Evolutionary conservation across 2,329 filamentous ascomycete genomes (phyloP), one percentile per base, ranked within the genome.

Genomic region (Zasmidium citrigriseum): DNA sequence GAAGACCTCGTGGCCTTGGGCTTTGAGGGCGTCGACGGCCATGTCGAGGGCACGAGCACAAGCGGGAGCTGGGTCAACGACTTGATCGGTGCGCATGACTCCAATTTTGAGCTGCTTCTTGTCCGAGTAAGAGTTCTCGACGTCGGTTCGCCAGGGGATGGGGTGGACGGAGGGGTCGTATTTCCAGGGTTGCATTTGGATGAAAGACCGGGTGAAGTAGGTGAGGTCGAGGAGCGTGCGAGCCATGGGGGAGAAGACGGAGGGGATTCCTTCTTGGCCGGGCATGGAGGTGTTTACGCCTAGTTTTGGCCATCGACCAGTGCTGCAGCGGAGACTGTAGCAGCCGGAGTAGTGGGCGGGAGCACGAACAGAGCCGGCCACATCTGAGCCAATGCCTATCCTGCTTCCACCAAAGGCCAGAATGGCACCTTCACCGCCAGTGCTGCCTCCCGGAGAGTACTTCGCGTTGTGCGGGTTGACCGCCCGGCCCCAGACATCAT

Each of bases 231-330:
- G 84, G 58, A 96, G 76, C 0, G 92, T 96, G 54, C 92, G 84
- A 2, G 93, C 86, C 93, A 98, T 97, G 4, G 93, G 93, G 58
- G 90, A 93, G 76, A 93, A 96, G 20, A 96, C 91, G 63, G 89
- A 90, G 0, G 91, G 87, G 27, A 97, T 86, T 0, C 92, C 93
- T 71, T 97, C 93, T 72, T 97, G 92, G 0, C 93, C 93, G 0
- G 90, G 86, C 91, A 96, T 96, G 67, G 89, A 93, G 0, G 93
- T 96, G 61, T 84, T 85, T 72, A 91, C 87, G 10, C 91, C 91
- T 45, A 85, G 82, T 74, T 96, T 96, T 1, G 91, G 91, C 91
- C 93, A 97, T 50, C 93, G 83, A 1, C 93, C 93, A 1, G 90
- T 96, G 2, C 90, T 93, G 76, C 93, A 96, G 34, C 90, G 86